Evolutionary conservation across 176 grass and related monocot genomes (phyloP).

Genomic region (Carex kokanica): DNA sequence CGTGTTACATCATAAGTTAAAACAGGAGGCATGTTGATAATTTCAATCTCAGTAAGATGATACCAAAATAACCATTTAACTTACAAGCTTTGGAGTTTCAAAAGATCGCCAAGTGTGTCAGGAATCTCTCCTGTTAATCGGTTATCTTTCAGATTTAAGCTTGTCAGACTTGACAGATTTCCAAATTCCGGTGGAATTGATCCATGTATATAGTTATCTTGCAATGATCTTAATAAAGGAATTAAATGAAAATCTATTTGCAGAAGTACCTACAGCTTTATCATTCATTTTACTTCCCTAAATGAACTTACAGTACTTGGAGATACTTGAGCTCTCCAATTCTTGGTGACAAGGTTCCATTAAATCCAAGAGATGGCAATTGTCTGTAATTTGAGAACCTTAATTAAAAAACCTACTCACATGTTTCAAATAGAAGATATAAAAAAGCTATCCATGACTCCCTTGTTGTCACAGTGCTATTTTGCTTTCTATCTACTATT

Average conservation of each 20-base stretch:
- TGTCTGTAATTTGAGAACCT: constrained; percentile 37
- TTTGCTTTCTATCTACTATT: neutral
- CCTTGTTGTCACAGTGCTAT: neutral
- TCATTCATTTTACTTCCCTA: neutral
- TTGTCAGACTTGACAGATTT: constrained; percentile 63
- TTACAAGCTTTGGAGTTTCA: constrained; percentile 74
- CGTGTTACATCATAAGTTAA: constrained; percentile 14
- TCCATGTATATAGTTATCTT: constrained; percentile 72
- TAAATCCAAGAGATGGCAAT: constrained; percentile 53
- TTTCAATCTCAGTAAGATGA: constrained; percentile 5
- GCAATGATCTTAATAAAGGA: constrained; percentile 43
- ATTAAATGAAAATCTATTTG: constrained; percentile 12
- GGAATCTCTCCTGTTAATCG: constrained; percentile 69
- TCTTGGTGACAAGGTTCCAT: constrained; percentile 57
- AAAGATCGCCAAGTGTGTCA: constrained; percentile 46
- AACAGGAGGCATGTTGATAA: neutral
- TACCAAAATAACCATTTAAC: constrained; percentile 18
- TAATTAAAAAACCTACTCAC: constrained; percentile 11
- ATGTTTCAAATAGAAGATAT: neutral
- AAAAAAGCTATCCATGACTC: neutral
- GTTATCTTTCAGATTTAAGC: constrained; percentile 58
- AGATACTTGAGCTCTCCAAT: constrained; percentile 60
- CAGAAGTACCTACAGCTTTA: neutral
- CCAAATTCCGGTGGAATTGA: constrained; percentile 66
- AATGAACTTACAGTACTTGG: constrained; percentile 54